Evolutionary conservation across 1,284 basidiomycete species (phyloP), one percentile per base, ranked within the genome.

Genomic region (Leccinum pachyderme): DNA sequence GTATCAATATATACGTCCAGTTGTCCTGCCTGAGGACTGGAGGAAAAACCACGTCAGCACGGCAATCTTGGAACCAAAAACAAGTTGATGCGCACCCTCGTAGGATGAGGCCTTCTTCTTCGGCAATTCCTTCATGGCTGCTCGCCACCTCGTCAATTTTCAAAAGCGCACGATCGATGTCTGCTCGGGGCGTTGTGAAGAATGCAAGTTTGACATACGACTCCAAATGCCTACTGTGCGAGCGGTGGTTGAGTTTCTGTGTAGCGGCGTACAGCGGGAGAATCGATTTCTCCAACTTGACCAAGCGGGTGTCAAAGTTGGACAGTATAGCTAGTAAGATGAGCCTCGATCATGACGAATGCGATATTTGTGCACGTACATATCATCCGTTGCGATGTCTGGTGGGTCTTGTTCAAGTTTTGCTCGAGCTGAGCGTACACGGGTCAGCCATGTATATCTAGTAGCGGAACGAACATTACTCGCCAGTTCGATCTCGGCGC

Each of bases 341-440:
- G 9, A 57, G 54, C 27, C 11, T 45, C 29, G 27, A 50, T 56
- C 47, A 6, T 15, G 47, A 18, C 32, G 39, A 45, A 28, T 22
- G 25, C 18, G 28, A 27, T 15, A 12, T 33, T 5, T n/a, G 24
- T 45, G 31, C 15, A 73, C 86, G 56, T 73, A 91, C 89, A 82
- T 60, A 82, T 91, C 89, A 92, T 91, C 49, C 87, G 77, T 63
- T 88, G 86, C 1, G 89, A 91, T 56, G 89, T 88, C 63, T 89
- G 89, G 25, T 81, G 80, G 0, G 89, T 91, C 72, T 91, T 92
- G 70, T 88, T 85, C 47, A 92, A 76, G 68, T 92, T 91, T 71
- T 92, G 89, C 73, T 92, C 89, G 9, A 92, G 80, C 89, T 91
- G 52, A 39, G 44, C 33, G 41, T 12, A 11, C 12, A 3, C 1